Conservation (phyloP, 352 stramenopile species). For the Stramenopiles sp. region DNA sequence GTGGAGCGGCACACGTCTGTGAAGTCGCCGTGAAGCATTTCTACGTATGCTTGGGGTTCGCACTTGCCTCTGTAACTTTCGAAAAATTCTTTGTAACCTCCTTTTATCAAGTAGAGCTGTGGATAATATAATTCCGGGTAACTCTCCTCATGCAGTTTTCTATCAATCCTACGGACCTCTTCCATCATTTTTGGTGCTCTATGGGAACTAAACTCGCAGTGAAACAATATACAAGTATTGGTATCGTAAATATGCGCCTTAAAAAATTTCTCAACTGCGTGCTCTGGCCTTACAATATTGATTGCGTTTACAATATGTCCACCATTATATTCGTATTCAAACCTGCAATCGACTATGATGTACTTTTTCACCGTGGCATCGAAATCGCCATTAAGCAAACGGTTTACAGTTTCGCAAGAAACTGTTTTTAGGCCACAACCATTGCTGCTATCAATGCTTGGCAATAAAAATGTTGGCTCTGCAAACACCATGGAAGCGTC, state of each 20-base stretch:
- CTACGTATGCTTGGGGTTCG: not conserved
- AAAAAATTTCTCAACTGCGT: constrained; percentile 33
- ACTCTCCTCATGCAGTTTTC: constrained; percentile 34
- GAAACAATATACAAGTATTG: constrained; percentile 38
- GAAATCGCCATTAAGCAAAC: constrained; percentile 30
- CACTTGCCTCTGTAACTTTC: constrained; percentile 15
- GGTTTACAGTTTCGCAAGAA: not conserved
- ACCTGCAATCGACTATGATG: constrained; percentile 37
- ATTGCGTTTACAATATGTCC: constrained; percentile 29
- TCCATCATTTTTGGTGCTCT: constrained; percentile 42
- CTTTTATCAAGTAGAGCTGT: constrained; percentile 43
- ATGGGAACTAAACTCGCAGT: constrained; percentile 44
- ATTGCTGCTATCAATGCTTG: not conserved
- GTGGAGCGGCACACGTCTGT: not conserved
- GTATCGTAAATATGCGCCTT: constrained; percentile 18
- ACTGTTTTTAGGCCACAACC: not conserved
- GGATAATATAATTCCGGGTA: constrained; percentile 44
- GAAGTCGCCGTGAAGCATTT: not conserved
- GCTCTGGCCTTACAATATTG: constrained; percentile 31
- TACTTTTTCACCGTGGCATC: constrained; percentile 23
- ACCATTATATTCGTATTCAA: constrained; percentile 34
- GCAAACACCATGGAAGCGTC: not conserved
- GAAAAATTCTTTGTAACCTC: constrained; percentile 46
- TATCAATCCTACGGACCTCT: constrained; percentile 39
- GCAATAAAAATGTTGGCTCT: not conserved